Base-by-base conservation (phyloP, 2,329 filamentous ascomycete genomes). In the Trichoderma aggressivum region DNA sequence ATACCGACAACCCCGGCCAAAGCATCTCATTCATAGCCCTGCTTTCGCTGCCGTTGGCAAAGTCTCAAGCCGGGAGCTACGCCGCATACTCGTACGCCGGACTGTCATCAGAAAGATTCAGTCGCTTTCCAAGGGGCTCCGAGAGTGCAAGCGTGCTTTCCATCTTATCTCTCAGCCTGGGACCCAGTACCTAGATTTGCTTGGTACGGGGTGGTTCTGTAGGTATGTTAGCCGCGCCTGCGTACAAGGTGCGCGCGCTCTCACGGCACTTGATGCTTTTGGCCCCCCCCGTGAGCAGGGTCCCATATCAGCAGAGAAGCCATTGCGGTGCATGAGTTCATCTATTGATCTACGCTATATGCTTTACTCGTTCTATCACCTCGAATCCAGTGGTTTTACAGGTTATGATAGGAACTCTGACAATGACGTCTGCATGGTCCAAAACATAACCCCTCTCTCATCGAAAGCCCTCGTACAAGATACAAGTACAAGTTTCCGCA, bases 1-100 rank as follows among this genome's bases (percentile, higher is more conserved):
- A 61, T 55, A 62, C 55, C 32, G 16, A 58, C 28, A 28, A 58
- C 61, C 60, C 61, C 36, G 55, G 61, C 69, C 61, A 53, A 71
- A 43, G 62, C 62, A 55, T 66, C 43, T 60, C 64, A 34, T 47
- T 50, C 55, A 21, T 10, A 60, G 36, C 64, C 36, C 39, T 68
- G 64, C 55, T 68, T 68, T 68, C 14, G 12, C 26, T 50, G 64
- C 34, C 26, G 36, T 32, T 50, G 36, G 32, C 53, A 21, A 50
- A 59, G 64, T 59, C 55, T 32, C 39, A 28, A 59, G 36, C 26
- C 12, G 26, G 47, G 26, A 28, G 12, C 8, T n/a, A 30, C 50
- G 10, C 32, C 16, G 47, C 26, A 26, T 56, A 43, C 39, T 8
- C 28, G 39, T n/a, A 24, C 14, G 18, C 26, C 55, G 30, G 30